Evolutionary conservation across 2,329 filamentous ascomycete species (phyloP), one percentile per base, ranked within the genome.

Genomic region (Neonectria ditissima): DNA sequence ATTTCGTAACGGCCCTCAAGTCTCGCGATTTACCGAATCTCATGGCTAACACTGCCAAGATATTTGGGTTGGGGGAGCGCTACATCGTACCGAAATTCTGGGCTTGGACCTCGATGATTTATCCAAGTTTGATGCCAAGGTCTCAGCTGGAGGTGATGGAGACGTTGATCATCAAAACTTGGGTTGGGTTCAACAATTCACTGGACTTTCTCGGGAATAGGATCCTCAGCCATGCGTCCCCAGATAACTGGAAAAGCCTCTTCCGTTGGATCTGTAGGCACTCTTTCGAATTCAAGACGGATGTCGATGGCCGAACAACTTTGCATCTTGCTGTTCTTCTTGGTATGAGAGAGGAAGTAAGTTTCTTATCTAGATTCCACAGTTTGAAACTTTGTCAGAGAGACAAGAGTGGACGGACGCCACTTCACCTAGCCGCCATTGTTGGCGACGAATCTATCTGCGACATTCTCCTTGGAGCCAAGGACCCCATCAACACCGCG

Each of bases 401-500:
- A 26, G 51, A 53, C n/a, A 8, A n/a, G 2, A n/a, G 24, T 26
- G 37, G 24, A 10, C 7, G n/a, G 18, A 54, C 37, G 7, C 34
- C 51, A 7, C 24, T 58, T 13, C 55, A 58, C 24, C 16, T 58
- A 4, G 44, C 45, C 5, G 32, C n/a, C 13, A 58, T 58, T n/a
- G 14, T 26, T 7, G 55, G 55, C 6, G 16, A 30, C 11, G 24
- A 43, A 20, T n/a, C 24, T 11, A 22, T 54, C 5, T 54, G 51
- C 37, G 51, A 37, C 22, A 37, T n/a, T 13, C 37, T 54, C 6
- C 22, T 54, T 6, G 16, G 16, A 10, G 20, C 8, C 5, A 32
- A 24, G 11, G 13, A 26, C 2, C 16, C 14, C 5, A 18, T 5
- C 4, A 22, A n/a, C 8, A 22, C 10, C 10, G 50, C 34, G 4